Evolutionary conservation across 257 asterid species (phyloP), one percentile per base, ranked within the genome.

Genomic region (Scutellaria baicalensis): DNA sequence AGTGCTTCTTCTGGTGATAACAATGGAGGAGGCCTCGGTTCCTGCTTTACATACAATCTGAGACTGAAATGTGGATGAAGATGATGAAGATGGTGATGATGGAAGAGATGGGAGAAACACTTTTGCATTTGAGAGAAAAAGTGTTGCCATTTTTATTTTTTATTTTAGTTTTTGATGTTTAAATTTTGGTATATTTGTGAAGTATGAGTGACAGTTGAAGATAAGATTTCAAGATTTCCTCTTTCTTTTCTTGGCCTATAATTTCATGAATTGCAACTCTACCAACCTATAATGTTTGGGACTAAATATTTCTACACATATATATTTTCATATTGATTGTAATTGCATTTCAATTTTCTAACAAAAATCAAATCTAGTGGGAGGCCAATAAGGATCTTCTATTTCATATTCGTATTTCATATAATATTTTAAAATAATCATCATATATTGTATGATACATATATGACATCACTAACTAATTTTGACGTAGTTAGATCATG

Each of bases 151-250:
- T 75, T 79, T 75, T 20, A 17, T 8, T 50, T 14, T 9, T 5
- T 0, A 16, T 13, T 27, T 27, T 27, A 1, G 3, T 27, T 27
- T 27, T 20, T 50, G 36, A 63, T 21, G 50, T 50, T 56, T 44
- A 8, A 8, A 8, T 21, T 52, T 5, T 17, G 57, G 9, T 43
- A 20, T 14, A 13, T 39, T 16, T 80, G 85, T 79, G 83, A 73
- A 77, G 69, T 8, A 16, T 42, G 39, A 12, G 81, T 83, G 85
- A 82, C 83, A 76, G 72, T 73, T 80, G 78, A 79, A 79, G 97
- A 89, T 91, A 89, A 89, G 97, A 76, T 86, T 69, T 18, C 76
- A 38, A 66, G 91, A 84, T 85, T 82, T 86, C 86, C 75, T 71
- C 67, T 59, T 27, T 23, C 18, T 35, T 72, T 69, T 67, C 68